A percentile compares a stretch with the other conserved stretches of the same genome.
Evolutionary conservation across 2,329 filamentous ascomycete genomes (phyloP).

Genomic region (Chaetomium globosum): DNA sequence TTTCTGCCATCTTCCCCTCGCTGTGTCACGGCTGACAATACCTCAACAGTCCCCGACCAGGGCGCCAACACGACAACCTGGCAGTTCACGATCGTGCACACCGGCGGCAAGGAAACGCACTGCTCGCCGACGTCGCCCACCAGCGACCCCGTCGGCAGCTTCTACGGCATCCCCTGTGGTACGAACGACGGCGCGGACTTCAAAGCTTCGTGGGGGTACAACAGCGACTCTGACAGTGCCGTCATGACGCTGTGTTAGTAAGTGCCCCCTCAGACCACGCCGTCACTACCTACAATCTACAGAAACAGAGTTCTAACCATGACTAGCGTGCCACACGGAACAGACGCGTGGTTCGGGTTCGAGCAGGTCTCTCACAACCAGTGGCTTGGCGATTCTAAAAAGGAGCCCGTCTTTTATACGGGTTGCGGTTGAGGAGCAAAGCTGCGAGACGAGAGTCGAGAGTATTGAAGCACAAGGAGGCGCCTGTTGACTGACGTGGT

Average conservation of each 20-base stretch:
- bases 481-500: not conserved
- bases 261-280: not conserved
- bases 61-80: not conserved
- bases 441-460: not conserved
- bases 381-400: constrained; percentile 26
- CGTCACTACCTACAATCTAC: too few relatives aligned
- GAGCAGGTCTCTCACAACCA: constrained; percentile 34
- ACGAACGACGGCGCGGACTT: constrained; percentile 4
- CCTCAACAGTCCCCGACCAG: constrained; percentile 4
- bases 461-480: not conserved
- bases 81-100: constrained; percentile 17
- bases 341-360: constrained; percentile 39
- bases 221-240: constrained; percentile 26
- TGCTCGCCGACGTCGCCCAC: constrained; percentile 17
- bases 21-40: not conserved
- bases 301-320: not conserved
- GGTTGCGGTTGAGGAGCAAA: constrained; percentile 14
- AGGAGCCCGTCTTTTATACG: constrained; percentile 18
- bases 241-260: constrained; percentile 34
- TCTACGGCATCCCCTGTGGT: constrained; percentile 25
- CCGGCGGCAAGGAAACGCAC: not conserved
- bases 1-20: too few relatives aligned
- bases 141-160: constrained; percentile 15
- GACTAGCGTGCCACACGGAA: constrained; percentile 25
- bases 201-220: constrained; percentile 34